Base-by-base conservation (phyloP, 768 basidiomycete species). In the Suillus fuscotomentosus region DNA sequence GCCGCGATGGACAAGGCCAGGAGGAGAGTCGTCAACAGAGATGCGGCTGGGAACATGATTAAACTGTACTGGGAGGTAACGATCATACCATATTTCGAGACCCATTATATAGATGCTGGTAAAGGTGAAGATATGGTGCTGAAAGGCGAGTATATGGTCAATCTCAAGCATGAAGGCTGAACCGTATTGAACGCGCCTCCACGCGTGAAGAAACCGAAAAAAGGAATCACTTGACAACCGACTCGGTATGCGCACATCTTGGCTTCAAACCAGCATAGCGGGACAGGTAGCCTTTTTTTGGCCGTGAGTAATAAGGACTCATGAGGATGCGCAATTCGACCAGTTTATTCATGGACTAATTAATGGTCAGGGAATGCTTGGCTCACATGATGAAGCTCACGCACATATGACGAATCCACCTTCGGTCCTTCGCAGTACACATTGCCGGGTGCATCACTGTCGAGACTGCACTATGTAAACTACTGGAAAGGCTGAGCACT, bases 1-100 rank as follows among this genome's bases (percentile, higher is more conserved):
- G 81, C 82, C 60, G 75, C 79, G 50, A 82, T 81, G 39, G 79
- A 76, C 50, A 85, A 68, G 55, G 81, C 81, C 54, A 86, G 77
- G 51, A 84, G 71, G 42, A 85, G 69, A 53, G 79, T 75, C 42
- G 79, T 78, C 63, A 85, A 74, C 60, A 86, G 68, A 60, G 78
- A 78, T 43, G 73, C 69, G 61, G 75, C 63, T 41, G 66, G 70
- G 68, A 80, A 79, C 81, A 82, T 81, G 65, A 60, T 71, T 34
- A 0, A 38, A 38, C 36, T 38, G 36, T 31, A 34, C 59, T 60
- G 69, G 72, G 6, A 22, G 5, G 11, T 14, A 24, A 38, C 9
- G 36, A 38, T 38, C 36, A 48, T 22, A 24, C 20, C 47, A 14
- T 57, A 57, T 59, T 48, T 63, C 59, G 61, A 60, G 56, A 65